These are phyloP conservation scores for Phytophthora meadii DNA, from an alignment of 352 stramenopile species.

Conservation along the genomic window DNA sequence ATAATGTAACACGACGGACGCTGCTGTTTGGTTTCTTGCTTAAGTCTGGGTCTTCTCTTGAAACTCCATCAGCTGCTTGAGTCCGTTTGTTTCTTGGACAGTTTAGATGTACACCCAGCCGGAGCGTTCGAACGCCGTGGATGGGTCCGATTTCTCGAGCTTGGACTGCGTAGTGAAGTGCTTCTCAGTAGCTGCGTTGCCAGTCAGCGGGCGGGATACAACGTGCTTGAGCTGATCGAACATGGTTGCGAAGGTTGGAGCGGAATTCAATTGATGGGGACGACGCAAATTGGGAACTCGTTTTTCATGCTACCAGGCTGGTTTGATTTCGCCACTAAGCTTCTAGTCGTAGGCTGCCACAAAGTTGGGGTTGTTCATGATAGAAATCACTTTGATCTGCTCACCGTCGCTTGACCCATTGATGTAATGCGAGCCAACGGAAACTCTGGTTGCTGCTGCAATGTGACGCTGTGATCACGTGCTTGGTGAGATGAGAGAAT, in stretches of 20 bases:
- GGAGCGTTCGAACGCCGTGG: constrained; percentile 80
- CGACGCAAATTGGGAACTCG: constrained; percentile 57
- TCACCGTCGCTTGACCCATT: no score
- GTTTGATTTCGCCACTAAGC: no score
- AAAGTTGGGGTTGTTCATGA: no score
- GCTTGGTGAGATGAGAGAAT: no score
- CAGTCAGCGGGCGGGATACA: constrained; percentile 42
- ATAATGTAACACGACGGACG: constrained; percentile 32
- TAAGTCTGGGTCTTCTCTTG: no score
- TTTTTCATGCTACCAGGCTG: no score
- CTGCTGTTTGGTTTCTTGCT: not conserved
- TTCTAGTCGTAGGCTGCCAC: no score
- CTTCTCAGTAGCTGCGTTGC: constrained; percentile 49
- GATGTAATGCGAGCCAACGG: no score
- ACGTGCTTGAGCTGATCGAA: constrained; percentile 82
- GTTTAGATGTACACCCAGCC: constrained; percentile 80
- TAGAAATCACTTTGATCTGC: no score
- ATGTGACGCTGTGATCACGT: no score
- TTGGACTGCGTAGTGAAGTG: constrained; percentile 45
- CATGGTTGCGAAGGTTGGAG: constrained; percentile 42
- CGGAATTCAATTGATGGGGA: constrained; percentile 22
- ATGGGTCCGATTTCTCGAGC: constrained; percentile 55
- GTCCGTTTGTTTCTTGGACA: constrained; percentile 7
- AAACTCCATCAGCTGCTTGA: constrained; percentile 4
- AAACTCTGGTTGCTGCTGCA: no score